phyloP scores from a whole-genome alignment of 805 yeast species.

The Scheffersomyces amazonensis region DNA sequence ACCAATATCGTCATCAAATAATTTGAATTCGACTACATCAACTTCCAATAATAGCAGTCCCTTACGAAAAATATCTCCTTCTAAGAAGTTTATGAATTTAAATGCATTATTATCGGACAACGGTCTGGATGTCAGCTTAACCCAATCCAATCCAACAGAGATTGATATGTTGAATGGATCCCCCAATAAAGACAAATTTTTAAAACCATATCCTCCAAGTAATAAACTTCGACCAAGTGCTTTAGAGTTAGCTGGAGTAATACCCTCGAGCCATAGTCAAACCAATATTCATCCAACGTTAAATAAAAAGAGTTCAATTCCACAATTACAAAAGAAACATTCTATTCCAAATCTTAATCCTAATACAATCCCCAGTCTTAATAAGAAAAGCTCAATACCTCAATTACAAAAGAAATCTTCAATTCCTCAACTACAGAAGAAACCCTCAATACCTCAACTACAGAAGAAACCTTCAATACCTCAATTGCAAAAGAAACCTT shows the following conservation, averaged over 20 bases:
- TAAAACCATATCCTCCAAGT: slow-evolving; percentile 24
- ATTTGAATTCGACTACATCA: not conserved
- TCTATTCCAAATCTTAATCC: slow-evolving; percentile 3
- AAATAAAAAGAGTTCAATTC: slow-evolving; percentile 14
- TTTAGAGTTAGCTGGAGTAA: slow-evolving; percentile 35
- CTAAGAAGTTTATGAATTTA: slow-evolving; percentile 37
- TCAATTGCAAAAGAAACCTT: slow-evolving; percentile 10
- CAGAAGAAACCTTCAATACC: slow-evolving; percentile 10
- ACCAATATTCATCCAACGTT: slow-evolving; percentile 2
- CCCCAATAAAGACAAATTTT: slow-evolving; percentile 14
- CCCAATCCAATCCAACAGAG: not conserved
- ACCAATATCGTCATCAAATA: too few species aligned
- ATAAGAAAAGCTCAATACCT: slow-evolving; percentile 13
- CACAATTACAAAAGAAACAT: slow-evolving; percentile 14
- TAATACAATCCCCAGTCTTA: too few species aligned
- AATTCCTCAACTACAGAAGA: slow-evolving; percentile 14
- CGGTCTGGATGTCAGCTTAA: slow-evolving; percentile 1
- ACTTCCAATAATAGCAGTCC: slow-evolving; percentile 12
- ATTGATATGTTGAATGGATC: slow-evolving; percentile 8
- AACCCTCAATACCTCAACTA: slow-evolving; percentile 14
- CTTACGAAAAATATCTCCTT: slow-evolving; percentile 35
- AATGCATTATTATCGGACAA: slow-evolving; percentile 22
- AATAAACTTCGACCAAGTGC: slow-evolving; percentile 24
- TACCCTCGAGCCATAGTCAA: not conserved
- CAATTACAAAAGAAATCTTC: slow-evolving; percentile 16